Evolutionary conservation across 2,329 filamentous ascomycete genomes (phyloP), one percentile per base, ranked within the genome.

Genomic region (Penicillium sp.): DNA sequence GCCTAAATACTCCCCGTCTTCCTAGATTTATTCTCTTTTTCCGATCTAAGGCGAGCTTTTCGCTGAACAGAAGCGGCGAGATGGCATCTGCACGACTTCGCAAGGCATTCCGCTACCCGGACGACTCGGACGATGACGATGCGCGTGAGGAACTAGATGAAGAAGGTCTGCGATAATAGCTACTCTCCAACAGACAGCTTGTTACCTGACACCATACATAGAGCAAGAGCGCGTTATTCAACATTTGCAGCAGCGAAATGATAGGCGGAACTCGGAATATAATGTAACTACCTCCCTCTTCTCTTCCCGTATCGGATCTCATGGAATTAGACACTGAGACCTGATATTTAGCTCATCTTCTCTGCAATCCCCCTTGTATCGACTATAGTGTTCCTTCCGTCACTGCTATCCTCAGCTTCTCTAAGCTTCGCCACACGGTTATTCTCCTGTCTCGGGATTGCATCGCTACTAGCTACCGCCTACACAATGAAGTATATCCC

Each of bases 91-190:
- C 90, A 56, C 88, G 91, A 65, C 81, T 95, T 49, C 89, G 93
- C 71, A 90, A 86, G 70, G 90, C 91, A 8, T 95, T 96, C 78
- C 86, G 85, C 64, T 95, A 94, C 78, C 90, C 90, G 5, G 78
- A 81, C 60, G 87, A 90, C 70, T 83, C 84, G 52, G 81, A 83
- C 64, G 79, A 81, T 49, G 79, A 81, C 46, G 82, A 84, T 73
- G 76, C 82, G 31, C 84, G 85, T 13, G 84, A 88, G 67, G 85
- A 88, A 59, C 81, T 95, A 63, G 92, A 95, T 74, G 91, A 93
- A 77, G 85, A 93, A 84, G 90, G 90, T 89, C 74, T 56, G 66
- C 56, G 19, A 8, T 26, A 26, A 26, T 61, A 53, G 35, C 31
- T 41, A 48, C 19, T 21, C n/a, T 41, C 13, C 7, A 50, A 61